These are phyloP conservation scores for Pelargonium myrrhifolium DNA, from an alignment of 441 rosid genomes.

Conservation along the genomic window DNA sequence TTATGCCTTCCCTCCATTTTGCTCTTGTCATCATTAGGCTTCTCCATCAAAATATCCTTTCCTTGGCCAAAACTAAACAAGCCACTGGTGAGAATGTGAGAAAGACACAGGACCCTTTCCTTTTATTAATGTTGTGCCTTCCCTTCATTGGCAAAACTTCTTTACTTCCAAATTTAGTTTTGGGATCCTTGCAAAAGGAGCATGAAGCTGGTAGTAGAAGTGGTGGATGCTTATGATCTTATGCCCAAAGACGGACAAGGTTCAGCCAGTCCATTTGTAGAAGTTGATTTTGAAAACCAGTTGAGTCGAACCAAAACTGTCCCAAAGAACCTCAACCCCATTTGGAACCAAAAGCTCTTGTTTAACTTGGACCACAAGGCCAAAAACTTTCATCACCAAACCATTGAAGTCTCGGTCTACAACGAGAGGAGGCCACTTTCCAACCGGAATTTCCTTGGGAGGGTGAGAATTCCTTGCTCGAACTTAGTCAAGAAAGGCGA, in stretches of 20 bases:
- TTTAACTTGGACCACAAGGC: conserved; percentile 25
- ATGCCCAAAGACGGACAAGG: conserved; percentile 48
- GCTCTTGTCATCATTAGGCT: conserved; percentile 24
- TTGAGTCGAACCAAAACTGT: conserved; percentile 42
- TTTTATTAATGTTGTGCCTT: conserved; percentile 15
- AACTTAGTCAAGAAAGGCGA: conserved; percentile 38
- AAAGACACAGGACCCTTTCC: conserved; percentile 6
- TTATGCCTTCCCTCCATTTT: conserved; percentile 40
- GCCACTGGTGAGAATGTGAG: conserved; percentile 5
- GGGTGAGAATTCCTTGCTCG: conserved; percentile 35
- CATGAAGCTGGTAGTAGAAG: conserved; percentile 46
- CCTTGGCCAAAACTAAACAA: conserved; percentile 27
- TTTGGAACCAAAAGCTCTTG: conserved; percentile 45
- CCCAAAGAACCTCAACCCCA: conserved; percentile 40
- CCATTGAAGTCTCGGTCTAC: conserved; percentile 34
- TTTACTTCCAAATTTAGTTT: conserved; percentile 48
- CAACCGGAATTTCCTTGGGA: conserved; percentile 41
- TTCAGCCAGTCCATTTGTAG: conserved; percentile 39
- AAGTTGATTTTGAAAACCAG: conserved; percentile 46
- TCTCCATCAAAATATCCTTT: conserved; percentile 52
- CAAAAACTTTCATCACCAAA: conserved; percentile 17
- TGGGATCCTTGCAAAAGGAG: conserved; percentile 34
- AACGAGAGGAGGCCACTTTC: conserved; percentile 35
- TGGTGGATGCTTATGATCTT: conserved; percentile 49
- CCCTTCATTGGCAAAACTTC: conserved; percentile 34